Percentiles rank a stretch among this genome's conserved stretches.
Conservation (phyloP, 352 stramenopile species). For the Phytopythium oedochilum region DNA sequence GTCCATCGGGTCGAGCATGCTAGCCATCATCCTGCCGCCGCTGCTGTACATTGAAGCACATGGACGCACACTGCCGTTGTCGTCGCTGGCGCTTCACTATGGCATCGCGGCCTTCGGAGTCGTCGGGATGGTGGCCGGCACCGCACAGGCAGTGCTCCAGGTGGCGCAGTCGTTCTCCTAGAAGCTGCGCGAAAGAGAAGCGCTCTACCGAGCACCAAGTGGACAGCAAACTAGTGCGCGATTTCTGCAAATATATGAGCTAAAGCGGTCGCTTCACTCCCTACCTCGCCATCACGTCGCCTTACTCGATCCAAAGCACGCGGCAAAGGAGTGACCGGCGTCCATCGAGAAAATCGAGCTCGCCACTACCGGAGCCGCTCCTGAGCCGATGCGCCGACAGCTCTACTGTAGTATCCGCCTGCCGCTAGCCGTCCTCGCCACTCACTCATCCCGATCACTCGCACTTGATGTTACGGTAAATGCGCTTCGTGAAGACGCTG, state of each 20-base stretch:
- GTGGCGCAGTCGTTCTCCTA: slow-evolving; percentile 21
- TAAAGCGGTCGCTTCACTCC: not conserved
- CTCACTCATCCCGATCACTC: slow-evolving; percentile 58
- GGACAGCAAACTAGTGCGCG: too few relatives aligned
- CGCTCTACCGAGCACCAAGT: not conserved
- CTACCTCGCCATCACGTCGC: not conserved
- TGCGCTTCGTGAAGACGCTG: slow-evolving; percentile 92
- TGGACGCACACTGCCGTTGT: slow-evolving; percentile 24
- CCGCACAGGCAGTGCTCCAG: slow-evolving; percentile 44
- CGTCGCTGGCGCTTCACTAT: slow-evolving; percentile 38
- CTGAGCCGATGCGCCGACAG: not conserved
- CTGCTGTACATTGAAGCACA: slow-evolving; percentile 53
- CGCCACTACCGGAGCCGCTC: not conserved
- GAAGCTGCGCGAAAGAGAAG: not conserved
- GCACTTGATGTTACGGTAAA: slow-evolving; percentile 96
- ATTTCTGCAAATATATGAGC: slow-evolving; percentile 2
- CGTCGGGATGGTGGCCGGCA: slow-evolving; percentile 63
- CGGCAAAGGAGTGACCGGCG: not conserved
- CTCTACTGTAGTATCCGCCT: not conserved
- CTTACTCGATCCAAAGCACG: not conserved
- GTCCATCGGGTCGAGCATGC: slow-evolving; percentile 74
- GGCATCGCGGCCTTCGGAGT: slow-evolving; percentile 47
- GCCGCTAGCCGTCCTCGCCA: not conserved
- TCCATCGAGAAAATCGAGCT: not conserved
- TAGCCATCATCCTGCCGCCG: slow-evolving; percentile 73